Conservation (phyloP, 495 filamentous ascomycete species). For the Penicillium dipodomyicola region DNA sequence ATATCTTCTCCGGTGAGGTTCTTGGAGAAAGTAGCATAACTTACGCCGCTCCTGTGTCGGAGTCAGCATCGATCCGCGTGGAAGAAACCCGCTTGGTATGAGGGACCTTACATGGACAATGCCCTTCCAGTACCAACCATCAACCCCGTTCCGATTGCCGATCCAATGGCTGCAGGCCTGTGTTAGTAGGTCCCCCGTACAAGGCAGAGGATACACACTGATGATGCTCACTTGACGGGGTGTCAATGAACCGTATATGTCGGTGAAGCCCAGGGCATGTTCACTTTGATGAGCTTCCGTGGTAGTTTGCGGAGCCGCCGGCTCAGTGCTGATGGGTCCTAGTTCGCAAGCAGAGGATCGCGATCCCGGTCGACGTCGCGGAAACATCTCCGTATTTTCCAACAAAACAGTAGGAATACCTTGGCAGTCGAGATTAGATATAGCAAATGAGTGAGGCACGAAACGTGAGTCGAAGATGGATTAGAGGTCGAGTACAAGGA, state of each 20-base stretch:
- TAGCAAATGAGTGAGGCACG: background rate
- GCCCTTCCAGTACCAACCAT: conserved; percentile 61
- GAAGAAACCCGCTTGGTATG: conserved; percentile 13
- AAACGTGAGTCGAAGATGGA: background rate
- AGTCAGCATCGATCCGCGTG: background rate
- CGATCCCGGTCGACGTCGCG: conserved; percentile 2
- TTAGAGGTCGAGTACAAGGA: background rate
- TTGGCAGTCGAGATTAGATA: too few relatives aligned
- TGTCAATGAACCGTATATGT: conserved; percentile 59
- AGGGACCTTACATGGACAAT: conserved; percentile 55
- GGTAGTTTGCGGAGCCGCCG: background rate
- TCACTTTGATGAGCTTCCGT: background rate
- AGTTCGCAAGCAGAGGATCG: conserved; percentile 1
- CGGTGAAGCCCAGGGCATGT: conserved; percentile 19
- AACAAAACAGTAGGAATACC: background rate
- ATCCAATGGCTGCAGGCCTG: conserved; percentile 61
- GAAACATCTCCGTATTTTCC: background rate
- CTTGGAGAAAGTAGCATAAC: background rate
- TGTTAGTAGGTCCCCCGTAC: conserved; percentile 6
- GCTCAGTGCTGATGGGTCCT: background rate
- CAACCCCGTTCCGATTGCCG: conserved; percentile 74
- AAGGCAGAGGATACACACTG: conserved; percentile 23
- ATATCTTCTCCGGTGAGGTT: background rate
- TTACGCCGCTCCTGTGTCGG: conserved; percentile 34
- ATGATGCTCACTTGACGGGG: conserved; percentile 75